phyloP scores from a whole-genome alignment of 495 filamentous ascomycete species.

The Penicillium turbatum region DNA sequence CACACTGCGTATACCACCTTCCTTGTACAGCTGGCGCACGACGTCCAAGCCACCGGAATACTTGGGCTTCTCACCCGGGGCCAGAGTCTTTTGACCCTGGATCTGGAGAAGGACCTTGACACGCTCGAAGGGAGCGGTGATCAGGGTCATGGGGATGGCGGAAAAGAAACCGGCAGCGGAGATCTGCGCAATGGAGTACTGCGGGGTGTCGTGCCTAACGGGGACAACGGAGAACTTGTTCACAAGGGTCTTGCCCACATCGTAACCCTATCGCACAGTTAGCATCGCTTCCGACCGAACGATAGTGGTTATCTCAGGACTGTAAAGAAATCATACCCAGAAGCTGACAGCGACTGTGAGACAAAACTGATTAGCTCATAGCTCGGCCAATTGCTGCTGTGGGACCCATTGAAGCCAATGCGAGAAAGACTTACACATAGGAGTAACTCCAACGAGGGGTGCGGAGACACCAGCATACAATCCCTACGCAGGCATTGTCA shows the following conservation, averaged over 20 bases:
- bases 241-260: conserved; percentile 86
- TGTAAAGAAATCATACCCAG: conserved; percentile 50
- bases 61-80: conserved; percentile 86
- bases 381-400: not conserved
- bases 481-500: conserved; percentile 45
- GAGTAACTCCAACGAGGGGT: conserved; percentile 90
- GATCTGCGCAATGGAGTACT: conserved; percentile 79
- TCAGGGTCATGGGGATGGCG: conserved; percentile 94
- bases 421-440: conserved; percentile 79
- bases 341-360: conserved; percentile 88
- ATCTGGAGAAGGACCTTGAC: conserved; percentile 98
- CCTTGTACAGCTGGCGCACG: conserved; percentile 89
- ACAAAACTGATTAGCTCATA: conserved; percentile 5
- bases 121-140: conserved; percentile 97
- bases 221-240: conserved; percentile 58
- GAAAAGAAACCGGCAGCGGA: conserved; percentile 95
- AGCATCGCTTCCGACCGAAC: conserved; percentile 9
- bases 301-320: not conserved
- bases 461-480: conserved; percentile 97
- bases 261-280: conserved; percentile 64
- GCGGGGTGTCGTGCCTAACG: conserved; percentile 55
- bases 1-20: conserved; percentile 84
- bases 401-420: not conserved
- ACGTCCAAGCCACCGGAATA: conserved; percentile 88
- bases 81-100: conserved; percentile 82